These are phyloP conservation scores for Mortierella sp. DNA, from an alignment of 371 early-diverging fungal genomes.

Conservation along the genomic window DNA sequence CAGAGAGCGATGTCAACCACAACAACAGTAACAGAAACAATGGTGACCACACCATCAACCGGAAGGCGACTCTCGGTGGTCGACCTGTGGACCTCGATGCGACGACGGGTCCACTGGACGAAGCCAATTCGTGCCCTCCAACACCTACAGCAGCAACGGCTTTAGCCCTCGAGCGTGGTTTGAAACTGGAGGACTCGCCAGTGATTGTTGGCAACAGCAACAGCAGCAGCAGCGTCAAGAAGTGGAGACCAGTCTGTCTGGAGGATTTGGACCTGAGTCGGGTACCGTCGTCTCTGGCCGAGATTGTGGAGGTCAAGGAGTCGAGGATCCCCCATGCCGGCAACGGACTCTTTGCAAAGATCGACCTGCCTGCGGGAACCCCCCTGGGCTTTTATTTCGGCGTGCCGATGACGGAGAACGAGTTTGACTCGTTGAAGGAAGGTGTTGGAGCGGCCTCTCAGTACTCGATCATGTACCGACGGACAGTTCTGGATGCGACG, in stretches of 20 bases:
- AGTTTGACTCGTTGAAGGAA: slow-evolving; percentile 89
- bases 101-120: slow-evolving; percentile 1
- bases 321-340: slow-evolving; percentile 80
- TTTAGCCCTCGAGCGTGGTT: neutral
- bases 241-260: slow-evolving; percentile 6
- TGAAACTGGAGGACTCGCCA: neutral
- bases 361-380: slow-evolving; percentile 75
- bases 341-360: slow-evolving; percentile 84
- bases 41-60: too few relatives aligned
- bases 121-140: slow-evolving; percentile 3
- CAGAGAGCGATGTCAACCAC: neutral
- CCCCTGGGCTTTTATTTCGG: slow-evolving; percentile 94
- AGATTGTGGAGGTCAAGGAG: slow-evolving; percentile 70
- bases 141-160: slow-evolving; percentile 23
- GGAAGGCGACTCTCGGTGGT: neutral
- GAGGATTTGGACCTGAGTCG: slow-evolving; percentile 56
- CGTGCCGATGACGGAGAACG: slow-evolving; percentile 91
- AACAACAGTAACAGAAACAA: neutral
- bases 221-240: slow-evolving; percentile 4
- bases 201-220: neutral
- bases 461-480: slow-evolving; percentile 87
- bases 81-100: too few relatives aligned
- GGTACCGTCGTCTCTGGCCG: slow-evolving; percentile 67
- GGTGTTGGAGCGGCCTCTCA: slow-evolving; percentile 79
- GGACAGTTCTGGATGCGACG: slow-evolving; percentile 89